Percentiles rank a stretch among this genome's conserved stretches.
Conservation (phyloP, 2,329 filamentous ascomycete genomes). For the Fusarium nanum region DNA sequence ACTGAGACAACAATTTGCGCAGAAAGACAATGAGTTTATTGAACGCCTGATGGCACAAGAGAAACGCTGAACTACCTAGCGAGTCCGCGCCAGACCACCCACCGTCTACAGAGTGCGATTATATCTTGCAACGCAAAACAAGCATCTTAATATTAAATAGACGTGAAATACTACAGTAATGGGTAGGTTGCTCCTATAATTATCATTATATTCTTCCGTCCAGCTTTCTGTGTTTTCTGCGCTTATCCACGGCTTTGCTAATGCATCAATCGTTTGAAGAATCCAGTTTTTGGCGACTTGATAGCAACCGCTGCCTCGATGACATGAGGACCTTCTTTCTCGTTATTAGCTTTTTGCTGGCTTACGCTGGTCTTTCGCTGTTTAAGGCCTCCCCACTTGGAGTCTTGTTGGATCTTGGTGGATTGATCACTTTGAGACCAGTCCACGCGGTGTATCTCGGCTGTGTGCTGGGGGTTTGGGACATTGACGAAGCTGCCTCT, state of each 20-base stretch:
- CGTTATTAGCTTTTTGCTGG: constrained; percentile 43
- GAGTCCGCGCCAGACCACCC: not conserved
- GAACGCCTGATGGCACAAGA: constrained; percentile 62
- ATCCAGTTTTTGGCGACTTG: constrained; percentile 53
- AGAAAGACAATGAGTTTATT: constrained; percentile 63
- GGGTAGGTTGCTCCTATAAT: constrained; percentile 33
- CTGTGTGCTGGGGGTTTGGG: constrained; percentile 31
- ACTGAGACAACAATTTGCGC: constrained; percentile 59
- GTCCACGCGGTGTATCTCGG: constrained; percentile 60
- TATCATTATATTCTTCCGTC: constrained; percentile 5
- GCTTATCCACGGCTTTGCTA: constrained; percentile 38
- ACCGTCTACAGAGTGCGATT: not conserved
- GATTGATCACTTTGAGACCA: constrained; percentile 69
- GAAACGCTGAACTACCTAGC: constrained; percentile 43
- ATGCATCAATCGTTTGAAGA: constrained; percentile 60
- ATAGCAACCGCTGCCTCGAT: constrained; percentile 30
- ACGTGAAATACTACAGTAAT: constrained; percentile 28
- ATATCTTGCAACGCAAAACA: not conserved
- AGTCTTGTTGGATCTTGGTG: constrained; percentile 55
- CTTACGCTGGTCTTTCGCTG: constrained; percentile 54
- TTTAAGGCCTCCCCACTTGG: constrained; percentile 60
- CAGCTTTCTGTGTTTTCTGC: not conserved
- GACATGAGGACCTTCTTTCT: constrained; percentile 24
- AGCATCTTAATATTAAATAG: constrained; percentile 15
- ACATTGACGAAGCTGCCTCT: constrained; percentile 33